Conservation (phyloP, 2,329 filamentous ascomycete genomes). For the Fusarium pilosicola region DNA sequence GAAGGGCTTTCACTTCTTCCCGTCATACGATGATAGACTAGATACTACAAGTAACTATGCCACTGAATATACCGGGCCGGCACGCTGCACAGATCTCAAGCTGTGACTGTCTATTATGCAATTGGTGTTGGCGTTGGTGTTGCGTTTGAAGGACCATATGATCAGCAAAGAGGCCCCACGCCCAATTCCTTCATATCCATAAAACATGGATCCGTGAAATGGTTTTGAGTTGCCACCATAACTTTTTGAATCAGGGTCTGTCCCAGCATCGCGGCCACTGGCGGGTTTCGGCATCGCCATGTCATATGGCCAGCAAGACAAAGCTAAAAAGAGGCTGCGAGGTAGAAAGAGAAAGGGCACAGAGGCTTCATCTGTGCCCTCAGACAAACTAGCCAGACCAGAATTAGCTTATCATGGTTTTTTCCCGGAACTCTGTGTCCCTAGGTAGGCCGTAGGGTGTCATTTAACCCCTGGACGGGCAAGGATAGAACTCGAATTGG, state of each 20-base stretch:
- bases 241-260: constrained; percentile 35
- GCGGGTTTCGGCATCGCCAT: constrained; percentile 38
- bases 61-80: constrained; percentile 25
- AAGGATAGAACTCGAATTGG: constrained; percentile 41
- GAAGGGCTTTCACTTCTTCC: constrained; percentile 29
- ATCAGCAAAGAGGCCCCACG: constrained; percentile 4
- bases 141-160: constrained; percentile 2
- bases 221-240: constrained; percentile 18
- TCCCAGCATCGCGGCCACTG: constrained; percentile 16
- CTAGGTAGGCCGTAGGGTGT: neutral
- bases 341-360: constrained; percentile 19
- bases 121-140: neutral
- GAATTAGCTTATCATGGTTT: constrained; percentile 37
- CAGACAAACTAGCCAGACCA: constrained; percentile 28
- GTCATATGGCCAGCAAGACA: constrained; percentile 39
- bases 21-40: constrained; percentile 41
- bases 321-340: constrained; percentile 2
- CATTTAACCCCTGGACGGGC: constrained; percentile 33
- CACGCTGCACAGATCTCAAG: neutral
- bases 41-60: neutral
- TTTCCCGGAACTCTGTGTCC: constrained; percentile 9
- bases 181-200: constrained; percentile 9
- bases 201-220: constrained; percentile 6
- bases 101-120: neutral
- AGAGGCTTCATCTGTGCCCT: constrained; percentile 32